Evolutionary conservation across 768 basidiomycete genomes (phyloP).

Genomic region (Mycena vitilis): DNA sequence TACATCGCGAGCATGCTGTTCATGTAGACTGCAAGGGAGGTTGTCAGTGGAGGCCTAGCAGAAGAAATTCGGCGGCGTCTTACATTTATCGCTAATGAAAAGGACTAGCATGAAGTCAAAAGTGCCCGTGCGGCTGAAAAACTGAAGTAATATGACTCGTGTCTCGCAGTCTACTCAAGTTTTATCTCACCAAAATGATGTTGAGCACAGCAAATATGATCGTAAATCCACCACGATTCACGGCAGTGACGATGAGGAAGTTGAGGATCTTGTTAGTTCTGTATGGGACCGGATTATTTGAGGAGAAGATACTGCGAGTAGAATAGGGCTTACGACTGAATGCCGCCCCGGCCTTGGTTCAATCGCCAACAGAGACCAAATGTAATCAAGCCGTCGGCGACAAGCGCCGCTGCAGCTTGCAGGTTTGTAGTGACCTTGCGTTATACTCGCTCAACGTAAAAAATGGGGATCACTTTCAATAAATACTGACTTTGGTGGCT

Average conservation of each 20-base stretch:
- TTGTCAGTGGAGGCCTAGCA: neutral
- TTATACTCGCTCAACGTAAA: neutral
- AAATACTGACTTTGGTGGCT: constrained; percentile 1
- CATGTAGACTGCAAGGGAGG: neutral
- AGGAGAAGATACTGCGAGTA: too few species aligned
- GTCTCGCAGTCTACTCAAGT: too few species aligned
- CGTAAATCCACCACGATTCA: constrained; percentile 17
- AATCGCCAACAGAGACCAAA: constrained; percentile 19
- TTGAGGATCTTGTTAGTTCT: constrained; percentile 17
- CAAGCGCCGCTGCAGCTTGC: constrained; percentile 2
- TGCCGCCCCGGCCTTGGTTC: constrained; percentile 12
- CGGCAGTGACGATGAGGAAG: constrained; percentile 25
- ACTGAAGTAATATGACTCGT: neutral
- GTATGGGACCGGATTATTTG: too few species aligned
- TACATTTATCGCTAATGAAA: constrained; percentile 18
- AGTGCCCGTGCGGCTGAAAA: constrained; percentile 13
- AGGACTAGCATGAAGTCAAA: constrained; percentile 25
- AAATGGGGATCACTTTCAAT: neutral
- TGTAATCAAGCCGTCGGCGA: constrained; percentile 16
- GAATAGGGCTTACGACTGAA: constrained; percentile 11
- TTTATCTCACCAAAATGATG: constrained; percentile 9
- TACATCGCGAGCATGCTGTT: constrained; percentile 1
- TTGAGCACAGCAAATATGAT: constrained; percentile 18
- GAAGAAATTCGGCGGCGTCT: neutral
- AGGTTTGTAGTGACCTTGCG: constrained; percentile 14